Conservation (phyloP, 139 green algal genomes). For the Closterium sp. region DNA sequence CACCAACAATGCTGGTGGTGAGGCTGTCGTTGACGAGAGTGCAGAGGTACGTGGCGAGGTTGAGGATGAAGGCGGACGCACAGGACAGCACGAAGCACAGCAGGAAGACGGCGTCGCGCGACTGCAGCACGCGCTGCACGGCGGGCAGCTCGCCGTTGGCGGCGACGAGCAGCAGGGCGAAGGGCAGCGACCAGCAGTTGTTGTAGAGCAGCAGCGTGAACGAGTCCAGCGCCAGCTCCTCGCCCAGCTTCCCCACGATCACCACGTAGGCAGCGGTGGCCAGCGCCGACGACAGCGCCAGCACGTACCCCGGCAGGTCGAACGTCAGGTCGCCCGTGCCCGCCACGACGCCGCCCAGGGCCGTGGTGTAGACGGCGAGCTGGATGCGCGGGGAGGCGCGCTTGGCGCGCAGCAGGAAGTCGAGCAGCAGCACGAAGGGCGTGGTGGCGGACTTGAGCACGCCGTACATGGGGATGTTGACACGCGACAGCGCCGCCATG, state of each 20-base stretch:
- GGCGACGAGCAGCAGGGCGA: constrained; percentile 56
- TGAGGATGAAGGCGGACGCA: constrained; percentile 58
- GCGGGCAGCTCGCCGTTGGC: constrained; percentile 36
- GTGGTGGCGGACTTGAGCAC: constrained; percentile 60
- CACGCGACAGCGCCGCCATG: constrained; percentile 53
- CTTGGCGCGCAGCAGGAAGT: constrained; percentile 54
- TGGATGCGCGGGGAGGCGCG: constrained; percentile 34
- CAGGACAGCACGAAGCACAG: constrained; percentile 51
- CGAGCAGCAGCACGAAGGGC: constrained; percentile 56
- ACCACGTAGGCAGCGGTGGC: constrained; percentile 58
- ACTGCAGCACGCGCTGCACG: constrained; percentile 35
- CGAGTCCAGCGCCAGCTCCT: constrained; percentile 56
- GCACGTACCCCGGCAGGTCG: constrained; percentile 51
- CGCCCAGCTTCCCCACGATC: constrained; percentile 59
- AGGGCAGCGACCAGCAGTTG: constrained; percentile 57
- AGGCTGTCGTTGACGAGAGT: constrained; percentile 61
- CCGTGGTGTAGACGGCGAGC: constrained; percentile 54
- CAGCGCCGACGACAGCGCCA: constrained; percentile 54
- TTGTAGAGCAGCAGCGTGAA: constrained; percentile 59
- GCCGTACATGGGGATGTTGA: constrained; percentile 66
- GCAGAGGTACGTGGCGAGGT: constrained; percentile 60
- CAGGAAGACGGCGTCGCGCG: constrained; percentile 41
- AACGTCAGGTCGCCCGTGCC: constrained; percentile 58
- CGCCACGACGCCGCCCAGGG: constrained; percentile 52
- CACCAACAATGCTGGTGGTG: constrained; percentile 59